Base-by-base conservation (phyloP, 257 asterid species). In the Lycium barbarum region DNA sequence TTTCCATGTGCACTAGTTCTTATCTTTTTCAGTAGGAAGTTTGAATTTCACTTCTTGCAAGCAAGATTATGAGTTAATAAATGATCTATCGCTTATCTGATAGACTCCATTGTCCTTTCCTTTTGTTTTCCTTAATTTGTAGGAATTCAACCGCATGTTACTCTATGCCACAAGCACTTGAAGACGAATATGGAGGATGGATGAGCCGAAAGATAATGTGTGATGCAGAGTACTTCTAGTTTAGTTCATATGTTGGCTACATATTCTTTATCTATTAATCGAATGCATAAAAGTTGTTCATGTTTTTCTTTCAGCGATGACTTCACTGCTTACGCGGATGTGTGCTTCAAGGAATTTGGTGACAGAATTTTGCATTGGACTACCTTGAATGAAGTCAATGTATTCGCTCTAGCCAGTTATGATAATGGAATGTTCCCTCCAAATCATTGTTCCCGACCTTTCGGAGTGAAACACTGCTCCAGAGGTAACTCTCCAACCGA, bases 91-190 rank as follows among this genome's bases (percentile, higher is more conserved):
- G 36, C 12, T 17, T 70, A 18, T 9, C 20, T 7, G 14, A 7
- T 35, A 10, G 12, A 2, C 22, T 40, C 33, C 26, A 58, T 15
- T 58, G 22, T n/a, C n/a, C n/a, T n/a, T n/a, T 15, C 9, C 15
- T 58, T 58, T 58, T 18, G 17, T 58, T 9, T 4, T 2, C 53
- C 4, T 15, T 2, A 14, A 73, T 22, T 22, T 76, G 76, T 87
- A 93, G 97, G 95, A 81, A 91, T 93, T 45, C 87, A 91, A 84
- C 93, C 93, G 2, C 94, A 92, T 79, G 89, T 89, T 14, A 90
- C 92, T 9, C 83, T 93, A 45, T 14, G 3, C 43, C 43, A 38
- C 43, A 38, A 38, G 43, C 43, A 2, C 43, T 38, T 38, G 43
- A 38, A 38, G 43, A 38, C 43, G 43, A 38, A 38, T 38, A 38